Evolutionary conservation across 2,329 filamentous ascomycete species (phyloP).

Genomic region (Karstenula rhodostoma): DNA sequence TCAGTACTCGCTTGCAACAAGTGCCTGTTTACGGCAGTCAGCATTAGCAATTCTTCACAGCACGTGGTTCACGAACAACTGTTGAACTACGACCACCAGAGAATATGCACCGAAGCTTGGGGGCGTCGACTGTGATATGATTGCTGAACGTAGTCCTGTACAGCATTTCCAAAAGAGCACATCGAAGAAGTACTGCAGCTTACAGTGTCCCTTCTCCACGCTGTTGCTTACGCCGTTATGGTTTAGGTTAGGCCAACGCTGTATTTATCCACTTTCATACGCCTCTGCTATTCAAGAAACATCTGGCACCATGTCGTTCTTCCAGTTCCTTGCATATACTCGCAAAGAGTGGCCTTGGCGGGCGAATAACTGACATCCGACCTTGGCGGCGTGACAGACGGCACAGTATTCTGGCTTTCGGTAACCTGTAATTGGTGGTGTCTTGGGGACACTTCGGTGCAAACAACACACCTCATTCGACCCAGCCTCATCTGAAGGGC

Average conservation of each 20-base stretch:
- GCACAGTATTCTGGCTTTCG: neutral
- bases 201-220: no score
- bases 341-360: neutral
- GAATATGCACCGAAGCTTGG: neutral
- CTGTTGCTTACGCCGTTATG: neutral
- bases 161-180: neutral
- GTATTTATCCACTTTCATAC: neutral
- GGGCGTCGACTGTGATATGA: neutral
- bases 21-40: conserved; percentile 37
- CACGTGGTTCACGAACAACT: conserved; percentile 19
- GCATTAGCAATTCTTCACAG: conserved; percentile 38
- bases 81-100: conserved; percentile 13
- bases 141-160: neutral
- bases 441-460: no score
- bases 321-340: neutral
- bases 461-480: neutral
- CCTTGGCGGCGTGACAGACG: conserved; percentile 3
- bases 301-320: neutral
- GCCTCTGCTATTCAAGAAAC: neutral
- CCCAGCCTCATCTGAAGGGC: neutral
- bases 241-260: neutral
- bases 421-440: no score
- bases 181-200: no score
- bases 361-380: neutral
- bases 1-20: conserved; percentile 14